Base-by-base conservation (phyloP, 306 rosid species). In the Trifolium pratense region DNA sequence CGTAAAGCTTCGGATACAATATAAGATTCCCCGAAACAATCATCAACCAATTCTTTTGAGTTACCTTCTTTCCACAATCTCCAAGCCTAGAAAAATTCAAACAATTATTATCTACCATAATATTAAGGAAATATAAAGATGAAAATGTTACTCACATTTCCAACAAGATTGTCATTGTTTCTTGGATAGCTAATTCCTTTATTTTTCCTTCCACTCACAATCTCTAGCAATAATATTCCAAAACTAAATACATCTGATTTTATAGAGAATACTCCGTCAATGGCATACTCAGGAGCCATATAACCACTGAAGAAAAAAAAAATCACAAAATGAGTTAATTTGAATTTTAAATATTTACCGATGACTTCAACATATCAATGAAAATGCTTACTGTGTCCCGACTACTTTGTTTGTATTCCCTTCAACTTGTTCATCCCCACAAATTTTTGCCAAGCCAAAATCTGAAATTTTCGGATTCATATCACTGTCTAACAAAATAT, bases 71-170 rank as follows among this genome's bases (percentile, higher is more conserved):
- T 78, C 82, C 78, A 78, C 23, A 65, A 21, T 34, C 43, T 72
- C 78, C 78, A 71, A 14, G 51, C 78, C 82, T 78, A 3, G 23
- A 9, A n/a, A 11, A 70, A 76, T 49, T 40, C 5, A 40, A 71
- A 58, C 18, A 29, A 3, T 42, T 40, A 29, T 58, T 26, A 72
- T 16, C 4, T 9, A 72, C 13, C 3, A 17, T 63, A 36, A 17
- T 31, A 10, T 36, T 17, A 36, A 36, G 5, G 3, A n/a, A 62
- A n/a, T 20, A 14, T 7, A 1, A 9, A 39, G 3, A 23, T 39
- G 32, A 4, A 29, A 29, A 58, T 71, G 6, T 17, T 48, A 77
- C 78, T 78, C 6, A 78, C 82, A 31, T 64, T 62, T 4, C 68
- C 53, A 42, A 71, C 58, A 45, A 71, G 78, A 43, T 78, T 71